Evolutionary conservation across 2,329 filamentous ascomycete species (phyloP).

Genomic region (Fusarium armeniacum): DNA sequence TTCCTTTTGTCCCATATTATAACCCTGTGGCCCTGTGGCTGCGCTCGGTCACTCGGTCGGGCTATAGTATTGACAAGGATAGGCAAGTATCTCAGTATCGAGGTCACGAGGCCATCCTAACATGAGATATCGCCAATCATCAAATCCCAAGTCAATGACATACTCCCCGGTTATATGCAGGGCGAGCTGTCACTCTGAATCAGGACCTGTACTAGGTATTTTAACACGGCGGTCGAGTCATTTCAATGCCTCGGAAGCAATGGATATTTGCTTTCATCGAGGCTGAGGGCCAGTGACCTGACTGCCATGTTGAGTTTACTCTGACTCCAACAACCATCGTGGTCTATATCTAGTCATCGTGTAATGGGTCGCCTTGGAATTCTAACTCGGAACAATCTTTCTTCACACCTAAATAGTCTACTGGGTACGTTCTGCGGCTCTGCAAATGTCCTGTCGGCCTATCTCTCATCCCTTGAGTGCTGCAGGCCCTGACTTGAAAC

Average conservation of each 20-base stretch:
- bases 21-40: slow-evolving; percentile 21
- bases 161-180: slow-evolving; percentile 34
- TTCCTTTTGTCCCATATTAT: slow-evolving; percentile 6
- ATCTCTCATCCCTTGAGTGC: slow-evolving; percentile 9
- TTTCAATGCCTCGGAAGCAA: slow-evolving; percentile 28
- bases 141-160: slow-evolving; percentile 27
- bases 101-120: slow-evolving; percentile 31
- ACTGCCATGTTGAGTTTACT: background rate
- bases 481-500: slow-evolving; percentile 31
- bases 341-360: background rate
- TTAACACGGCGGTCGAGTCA: slow-evolving; percentile 4
- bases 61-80: slow-evolving; percentile 26
- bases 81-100: slow-evolving; percentile 10
- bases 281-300: background rate
- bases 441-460: slow-evolving; percentile 15
- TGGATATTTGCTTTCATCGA: background rate
- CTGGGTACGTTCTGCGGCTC: slow-evolving; percentile 29
- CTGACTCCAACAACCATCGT: background rate
- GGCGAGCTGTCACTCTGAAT: slow-evolving; percentile 38
- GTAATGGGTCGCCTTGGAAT: background rate
- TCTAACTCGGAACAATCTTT: background rate
- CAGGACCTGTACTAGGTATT: slow-evolving; percentile 17
- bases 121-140: slow-evolving; percentile 39
- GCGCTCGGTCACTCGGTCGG: slow-evolving; percentile 14
- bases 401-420: too few species aligned